Base-by-base conservation (phyloP, 2,329 filamentous ascomycete genomes). In the Clonostachys solani region DNA sequence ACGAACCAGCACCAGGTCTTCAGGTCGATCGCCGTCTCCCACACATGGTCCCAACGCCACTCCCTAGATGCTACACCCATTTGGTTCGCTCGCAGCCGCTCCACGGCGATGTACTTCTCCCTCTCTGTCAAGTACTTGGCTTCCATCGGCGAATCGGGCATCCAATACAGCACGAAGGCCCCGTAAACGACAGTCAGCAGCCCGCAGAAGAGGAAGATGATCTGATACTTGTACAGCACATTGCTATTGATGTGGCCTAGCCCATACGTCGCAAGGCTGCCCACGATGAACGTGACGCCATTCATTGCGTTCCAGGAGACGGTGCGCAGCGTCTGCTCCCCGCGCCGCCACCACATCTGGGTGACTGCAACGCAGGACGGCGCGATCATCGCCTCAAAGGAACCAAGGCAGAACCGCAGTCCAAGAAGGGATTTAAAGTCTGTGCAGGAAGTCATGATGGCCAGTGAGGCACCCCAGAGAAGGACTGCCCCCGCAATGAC, bases 111-210 rank as follows among this genome's bases (percentile, higher is more conserved):
- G 0, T 81, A 55, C 48, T 78, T 82, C 43, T 85, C 81, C 15
- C 77, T 66, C 5, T 75, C 70, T 0, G 64, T 69, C 2, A 85
- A 66, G 44, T 82, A 84, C 18, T 74, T 77, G 2, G 80, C 74
- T 18, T 78, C 72, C 56, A 83, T 74, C 0, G 83, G 83, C 0
- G 80, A 83, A 53, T 87, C 83, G 0, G 84, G 84, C 71, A 87
- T 81, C 45, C 52, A 52, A 13, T 49, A 70, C 64, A 80, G 69
- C 6, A 86, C 73, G 13, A 75, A 55, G 0, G 68, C 42, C 1
- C 62, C 62, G 35, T 77, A 64, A 16, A 74, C 73, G 18, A 80
- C 71, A 0, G 74, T 73, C 56, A 69, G 52, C 2, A 49, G 45
- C 2, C 64, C 64, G 33, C 63, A 67, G 29, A 62, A 65, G 2